phyloP scores from a whole-genome alignment of 495 filamentous ascomycete genomes.

The Penicillium arizonense region DNA sequence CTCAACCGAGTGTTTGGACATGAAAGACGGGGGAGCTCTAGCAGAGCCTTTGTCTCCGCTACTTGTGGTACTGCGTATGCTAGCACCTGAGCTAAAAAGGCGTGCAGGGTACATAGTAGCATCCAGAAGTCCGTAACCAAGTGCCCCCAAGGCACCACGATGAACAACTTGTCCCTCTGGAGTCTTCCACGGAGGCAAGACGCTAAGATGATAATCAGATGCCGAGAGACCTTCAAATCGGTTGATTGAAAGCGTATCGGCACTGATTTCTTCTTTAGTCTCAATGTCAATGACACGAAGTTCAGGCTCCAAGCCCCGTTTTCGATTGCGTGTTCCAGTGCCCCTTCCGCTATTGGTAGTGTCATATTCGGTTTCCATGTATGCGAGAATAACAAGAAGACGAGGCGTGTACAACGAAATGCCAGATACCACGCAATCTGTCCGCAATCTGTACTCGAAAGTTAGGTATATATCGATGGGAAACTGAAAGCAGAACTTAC shows the following conservation, averaged over 20 bases:
- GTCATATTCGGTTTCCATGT: constrained; percentile 72
- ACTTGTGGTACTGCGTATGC: constrained; percentile 72
- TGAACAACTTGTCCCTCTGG: constrained; percentile 55
- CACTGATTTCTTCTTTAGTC: constrained; percentile 74
- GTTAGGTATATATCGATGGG: constrained; percentile 4
- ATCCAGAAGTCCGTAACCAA: constrained; percentile 69
- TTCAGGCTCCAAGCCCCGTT: constrained; percentile 80
- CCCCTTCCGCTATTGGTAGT: constrained; percentile 29
- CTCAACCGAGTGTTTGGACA: constrained; percentile 33
- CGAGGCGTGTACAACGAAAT: constrained; percentile 95
- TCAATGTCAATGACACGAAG: constrained; percentile 85
- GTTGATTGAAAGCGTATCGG: constrained; percentile 77
- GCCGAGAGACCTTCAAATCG: constrained; percentile 84
- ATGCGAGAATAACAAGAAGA: constrained; percentile 85
- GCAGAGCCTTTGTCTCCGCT: constrained; percentile 51
- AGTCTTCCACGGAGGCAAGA: constrained; percentile 71
- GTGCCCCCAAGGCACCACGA: constrained; percentile 64
- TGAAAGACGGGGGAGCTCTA: constrained; percentile 41
- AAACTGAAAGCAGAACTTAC: constrained; percentile 49
- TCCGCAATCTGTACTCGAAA: constrained; percentile 63
- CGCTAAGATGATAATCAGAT: constrained; percentile 86
- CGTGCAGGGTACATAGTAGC: constrained; percentile 79
- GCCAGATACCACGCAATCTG: constrained; percentile 95
- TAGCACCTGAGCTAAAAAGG: constrained; percentile 83
- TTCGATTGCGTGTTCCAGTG: constrained; percentile 58